Conservation (phyloP, 495 filamentous ascomycete genomes). For the Aspergillus nidulans region DNA sequence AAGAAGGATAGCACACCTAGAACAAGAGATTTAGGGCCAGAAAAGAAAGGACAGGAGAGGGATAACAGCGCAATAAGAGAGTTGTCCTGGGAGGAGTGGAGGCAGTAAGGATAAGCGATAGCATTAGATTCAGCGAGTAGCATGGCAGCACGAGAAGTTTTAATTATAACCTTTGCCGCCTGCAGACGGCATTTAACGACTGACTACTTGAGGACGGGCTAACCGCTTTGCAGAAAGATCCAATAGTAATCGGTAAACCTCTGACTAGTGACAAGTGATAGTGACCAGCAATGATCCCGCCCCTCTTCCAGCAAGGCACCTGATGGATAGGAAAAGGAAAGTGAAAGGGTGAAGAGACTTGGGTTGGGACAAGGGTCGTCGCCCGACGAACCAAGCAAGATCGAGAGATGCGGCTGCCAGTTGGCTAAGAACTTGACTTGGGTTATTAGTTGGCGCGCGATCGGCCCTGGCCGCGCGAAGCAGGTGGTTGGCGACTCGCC, state of each 20-base stretch:
- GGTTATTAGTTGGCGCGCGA: slow-evolving; percentile 39
- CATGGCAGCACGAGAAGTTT: slow-evolving; percentile 15
- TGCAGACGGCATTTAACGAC: slow-evolving; percentile 11
- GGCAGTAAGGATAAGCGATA: slow-evolving; percentile 19
- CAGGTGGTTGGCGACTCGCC: slow-evolving; percentile 22
- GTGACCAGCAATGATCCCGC: slow-evolving; percentile 4
- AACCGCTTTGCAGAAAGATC: slow-evolving; percentile 9
- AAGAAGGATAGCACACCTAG: neutral
- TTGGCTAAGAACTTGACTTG: slow-evolving; percentile 22
- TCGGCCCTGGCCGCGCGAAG: slow-evolving; percentile 37
- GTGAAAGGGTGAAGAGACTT: slow-evolving; percentile 3
- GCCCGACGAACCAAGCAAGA: slow-evolving; percentile 7
- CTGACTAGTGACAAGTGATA: too few relatives aligned
- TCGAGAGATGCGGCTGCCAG: slow-evolving; percentile 23
- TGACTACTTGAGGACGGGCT: slow-evolving; percentile 8
- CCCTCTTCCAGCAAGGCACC: neutral
- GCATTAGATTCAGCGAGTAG: slow-evolving; percentile 15
- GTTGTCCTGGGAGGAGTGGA: slow-evolving; percentile 12
- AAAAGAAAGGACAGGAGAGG: slow-evolving; percentile 1
- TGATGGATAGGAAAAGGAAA: slow-evolving; percentile 15
- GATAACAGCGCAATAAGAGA: slow-evolving; percentile 5
- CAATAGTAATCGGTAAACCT: slow-evolving; percentile 12
- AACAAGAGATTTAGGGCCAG: neutral
- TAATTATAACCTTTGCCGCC: slow-evolving; percentile 18
- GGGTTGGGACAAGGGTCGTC: slow-evolving; percentile 10